Percentiles rank a stretch among this genome's conserved stretches.
phyloP scores from a whole-genome alignment of 2,329 filamentous ascomycete genomes.

The Volutella citrinella region DNA sequence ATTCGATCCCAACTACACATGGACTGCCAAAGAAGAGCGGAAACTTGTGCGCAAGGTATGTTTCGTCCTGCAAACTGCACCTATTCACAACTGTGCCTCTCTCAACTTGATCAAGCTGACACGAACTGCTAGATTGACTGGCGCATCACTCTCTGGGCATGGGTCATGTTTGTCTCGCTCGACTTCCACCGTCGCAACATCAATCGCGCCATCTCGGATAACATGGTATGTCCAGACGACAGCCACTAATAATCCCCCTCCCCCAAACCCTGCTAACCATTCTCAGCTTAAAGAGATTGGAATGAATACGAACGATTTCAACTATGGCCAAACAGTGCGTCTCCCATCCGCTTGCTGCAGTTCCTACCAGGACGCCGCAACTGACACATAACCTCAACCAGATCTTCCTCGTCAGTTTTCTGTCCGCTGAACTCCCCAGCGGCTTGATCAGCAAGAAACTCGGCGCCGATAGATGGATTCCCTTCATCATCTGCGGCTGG shows the following conservation, averaged over 20 bases:
- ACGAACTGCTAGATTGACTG: constrained; percentile 53
- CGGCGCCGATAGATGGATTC: constrained; percentile 46
- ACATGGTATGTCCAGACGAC: constrained; percentile 25
- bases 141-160: constrained; percentile 35
- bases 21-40: constrained; percentile 47
- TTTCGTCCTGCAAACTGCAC: background rate
- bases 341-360: background rate
- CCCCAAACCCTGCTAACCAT: too few relatives aligned
- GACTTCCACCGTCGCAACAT: constrained; percentile 47
- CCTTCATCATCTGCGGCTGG: constrained; percentile 39
- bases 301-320: constrained; percentile 44
- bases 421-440: constrained; percentile 47
- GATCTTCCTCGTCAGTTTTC: constrained; percentile 43
- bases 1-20: constrained; percentile 46
- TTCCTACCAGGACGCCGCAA: background rate
- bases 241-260: background rate
- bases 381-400: constrained; percentile 13
- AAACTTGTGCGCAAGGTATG: constrained; percentile 42
- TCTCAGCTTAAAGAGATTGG: constrained; percentile 34
- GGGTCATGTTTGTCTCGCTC: constrained; percentile 47
- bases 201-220: constrained; percentile 40
- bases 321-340: constrained; percentile 39
- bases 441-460: constrained; percentile 49
- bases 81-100: too few relatives aligned
- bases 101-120: too few relatives aligned